A percentile compares a stretch with the other conserved stretches of the same genome.
These are phyloP conservation scores for Cyanidiococcus yangmingshanensis DNA, from an alignment of 23 red algal genomes.

Conservation along the genomic window DNA sequence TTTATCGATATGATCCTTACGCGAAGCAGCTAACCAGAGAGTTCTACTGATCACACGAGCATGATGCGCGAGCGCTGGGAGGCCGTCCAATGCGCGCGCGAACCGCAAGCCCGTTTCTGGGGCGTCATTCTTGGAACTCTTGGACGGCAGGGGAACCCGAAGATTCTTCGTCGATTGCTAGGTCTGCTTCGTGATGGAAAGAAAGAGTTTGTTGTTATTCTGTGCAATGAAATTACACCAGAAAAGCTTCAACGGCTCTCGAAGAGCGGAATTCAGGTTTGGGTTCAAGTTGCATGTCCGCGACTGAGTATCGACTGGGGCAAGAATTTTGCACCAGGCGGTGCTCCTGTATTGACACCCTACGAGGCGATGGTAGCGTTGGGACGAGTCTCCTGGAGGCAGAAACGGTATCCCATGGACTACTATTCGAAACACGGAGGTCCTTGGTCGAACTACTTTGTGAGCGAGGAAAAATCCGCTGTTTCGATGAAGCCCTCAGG, in stretches of 20 bases:
- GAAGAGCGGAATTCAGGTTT: slow-evolving; percentile 58
- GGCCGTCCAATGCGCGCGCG: slow-evolving; percentile 31
- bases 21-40: slow-evolving; percentile 66
- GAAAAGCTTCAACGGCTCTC: slow-evolving; percentile 52
- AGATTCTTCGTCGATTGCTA: slow-evolving; percentile 44
- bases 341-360: slow-evolving; percentile 48
- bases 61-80: slow-evolving; percentile 49
- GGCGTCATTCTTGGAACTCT: slow-evolving; percentile 87
- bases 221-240: slow-evolving; percentile 72
- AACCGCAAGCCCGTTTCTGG: slow-evolving; percentile 30
- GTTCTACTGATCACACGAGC: slow-evolving; percentile 45
- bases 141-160: slow-evolving; percentile 76
- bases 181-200: slow-evolving; percentile 18
- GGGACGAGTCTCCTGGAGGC: slow-evolving; percentile 52
- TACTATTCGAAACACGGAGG: slow-evolving; percentile 82
- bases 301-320: slow-evolving; percentile 97
- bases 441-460: slow-evolving; percentile 93
- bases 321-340: slow-evolving; percentile 31
- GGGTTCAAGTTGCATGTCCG: slow-evolving; percentile 96
- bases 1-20: slow-evolving; percentile 93
- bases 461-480: no score
- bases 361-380: slow-evolving; percentile 71
- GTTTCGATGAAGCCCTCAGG: no score
- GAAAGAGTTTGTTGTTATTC: slow-evolving; percentile 41
- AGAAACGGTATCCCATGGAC: slow-evolving; percentile 81